Evolutionary conservation across 352 stramenopile genomes (phyloP).

Genomic region (Phytophthora aleatoria): DNA sequence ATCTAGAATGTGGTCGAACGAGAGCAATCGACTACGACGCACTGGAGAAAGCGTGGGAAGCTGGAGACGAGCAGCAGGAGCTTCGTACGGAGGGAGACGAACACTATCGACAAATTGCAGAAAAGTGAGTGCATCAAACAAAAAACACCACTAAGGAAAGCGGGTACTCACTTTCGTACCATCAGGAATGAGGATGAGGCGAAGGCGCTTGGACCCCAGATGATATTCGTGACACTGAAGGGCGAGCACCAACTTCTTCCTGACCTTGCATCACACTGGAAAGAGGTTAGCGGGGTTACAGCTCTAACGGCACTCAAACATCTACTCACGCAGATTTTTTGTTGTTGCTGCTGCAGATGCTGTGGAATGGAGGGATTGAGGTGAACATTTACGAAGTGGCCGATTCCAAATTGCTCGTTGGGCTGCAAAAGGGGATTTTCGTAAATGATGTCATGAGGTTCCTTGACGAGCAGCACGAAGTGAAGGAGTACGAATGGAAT

Average conservation of each 20-base stretch:
- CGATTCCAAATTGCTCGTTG: constrained; percentile 56
- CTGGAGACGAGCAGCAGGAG: constrained; percentile 51
- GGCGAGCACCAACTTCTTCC: constrained; percentile 31
- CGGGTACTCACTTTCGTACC: constrained; percentile 1
- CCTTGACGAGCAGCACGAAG: constrained; percentile 52
- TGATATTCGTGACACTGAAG: constrained; percentile 78
- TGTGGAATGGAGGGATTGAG: constrained; percentile 75
- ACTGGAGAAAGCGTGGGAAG: constrained; percentile 70
- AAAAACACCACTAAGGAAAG: not conserved
- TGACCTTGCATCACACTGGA: constrained; percentile 68
- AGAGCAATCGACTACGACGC: constrained; percentile 66
- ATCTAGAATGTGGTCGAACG: not conserved
- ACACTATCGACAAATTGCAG: constrained; percentile 49
- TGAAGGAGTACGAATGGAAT: constrained; percentile 74
- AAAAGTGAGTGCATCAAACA: constrained; percentile 36
- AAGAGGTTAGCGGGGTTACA: constrained; percentile 47
- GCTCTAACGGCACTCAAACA: not conserved
- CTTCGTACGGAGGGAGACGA: constrained; percentile 54
- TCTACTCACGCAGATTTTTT: not conserved
- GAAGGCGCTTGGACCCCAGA: constrained; percentile 68
- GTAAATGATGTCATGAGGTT: constrained; percentile 53
- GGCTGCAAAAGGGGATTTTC: constrained; percentile 66
- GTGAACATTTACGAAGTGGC: constrained; percentile 76
- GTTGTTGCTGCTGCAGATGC: constrained; percentile 41
- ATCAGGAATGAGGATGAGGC: constrained; percentile 45